Percentiles rank a stretch among this genome's conserved stretches.
phyloP scores from a whole-genome alignment of 148 eudicot genomes.

The Vaccinium myrtillus region DNA sequence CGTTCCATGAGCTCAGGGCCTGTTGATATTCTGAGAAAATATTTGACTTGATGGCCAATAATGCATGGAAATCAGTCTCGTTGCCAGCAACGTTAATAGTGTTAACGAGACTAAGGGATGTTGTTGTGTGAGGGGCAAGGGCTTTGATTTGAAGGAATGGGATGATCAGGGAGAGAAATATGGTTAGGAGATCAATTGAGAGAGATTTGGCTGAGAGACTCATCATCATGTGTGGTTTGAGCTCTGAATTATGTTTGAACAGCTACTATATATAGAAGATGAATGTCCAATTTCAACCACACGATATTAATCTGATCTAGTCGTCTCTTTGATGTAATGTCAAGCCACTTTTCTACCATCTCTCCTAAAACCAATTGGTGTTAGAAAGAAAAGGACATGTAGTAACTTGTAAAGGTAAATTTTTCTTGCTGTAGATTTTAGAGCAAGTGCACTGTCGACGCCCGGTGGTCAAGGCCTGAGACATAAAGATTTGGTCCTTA shows the following conservation, averaged over 20 bases:
- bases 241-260: background rate
- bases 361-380: no score
- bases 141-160: background rate
- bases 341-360: no score
- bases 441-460: no score
- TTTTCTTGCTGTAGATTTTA: no score
- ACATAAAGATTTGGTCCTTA: no score
- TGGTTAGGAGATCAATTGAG: background rate
- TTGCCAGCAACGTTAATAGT: background rate
- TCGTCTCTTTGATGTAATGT: no score
- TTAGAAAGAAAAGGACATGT: no score
- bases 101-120: background rate
- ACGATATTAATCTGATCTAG: no score
- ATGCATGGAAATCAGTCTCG: background rate
- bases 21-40: background rate
- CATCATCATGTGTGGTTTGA: background rate
- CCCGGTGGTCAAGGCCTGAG: no score
- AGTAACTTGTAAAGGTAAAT: no score
- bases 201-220: background rate
- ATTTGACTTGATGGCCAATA: background rate
- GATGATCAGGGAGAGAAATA: background rate
- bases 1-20: background rate
- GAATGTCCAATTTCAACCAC: no score
- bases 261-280: no score
- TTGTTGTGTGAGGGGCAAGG: background rate